Conservation (phyloP, 2,329 filamentous ascomycete genomes). For the Clarireedia hainanense region DNA sequence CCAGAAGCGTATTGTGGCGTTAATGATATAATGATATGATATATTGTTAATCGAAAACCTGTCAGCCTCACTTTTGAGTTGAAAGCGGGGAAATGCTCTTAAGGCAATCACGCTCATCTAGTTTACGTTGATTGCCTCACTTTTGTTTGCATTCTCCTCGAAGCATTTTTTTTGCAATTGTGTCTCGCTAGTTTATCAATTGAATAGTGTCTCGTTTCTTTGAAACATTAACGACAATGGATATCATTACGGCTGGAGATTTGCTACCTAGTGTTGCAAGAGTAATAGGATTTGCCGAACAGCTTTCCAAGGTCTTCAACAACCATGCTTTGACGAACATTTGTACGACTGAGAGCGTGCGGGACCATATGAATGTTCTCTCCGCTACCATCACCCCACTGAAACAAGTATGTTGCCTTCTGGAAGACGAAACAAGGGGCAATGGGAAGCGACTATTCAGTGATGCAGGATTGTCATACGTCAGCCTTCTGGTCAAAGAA, state of each 20-base stretch:
- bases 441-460: slow-evolving; percentile 16
- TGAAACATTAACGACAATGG: slow-evolving; percentile 12
- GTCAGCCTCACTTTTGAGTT: slow-evolving; percentile 3
- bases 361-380: slow-evolving; percentile 15
- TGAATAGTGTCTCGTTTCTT: neutral
- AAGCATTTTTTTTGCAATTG: neutral
- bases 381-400: slow-evolving; percentile 17
- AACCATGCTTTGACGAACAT: slow-evolving; percentile 11
- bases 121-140: too few species aligned
- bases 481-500: slow-evolving; percentile 16
- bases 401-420: slow-evolving; percentile 14
- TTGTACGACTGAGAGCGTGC: slow-evolving; percentile 6
- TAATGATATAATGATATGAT: neutral
- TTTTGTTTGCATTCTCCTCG: neutral
- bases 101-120: too few species aligned
- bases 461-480: slow-evolving; percentile 16
- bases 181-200: neutral
- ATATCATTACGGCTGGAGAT: neutral
- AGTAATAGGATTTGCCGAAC: slow-evolving; percentile 13
- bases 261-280: slow-evolving; percentile 6
- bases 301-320: slow-evolving; percentile 17
- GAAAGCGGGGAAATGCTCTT: neutral
- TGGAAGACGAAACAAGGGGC: slow-evolving; percentile 9
- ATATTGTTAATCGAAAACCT: neutral
- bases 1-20: neutral